Conservation (phyloP, 164 flowering plant genomes). For the Vitis amurensis region DNA sequence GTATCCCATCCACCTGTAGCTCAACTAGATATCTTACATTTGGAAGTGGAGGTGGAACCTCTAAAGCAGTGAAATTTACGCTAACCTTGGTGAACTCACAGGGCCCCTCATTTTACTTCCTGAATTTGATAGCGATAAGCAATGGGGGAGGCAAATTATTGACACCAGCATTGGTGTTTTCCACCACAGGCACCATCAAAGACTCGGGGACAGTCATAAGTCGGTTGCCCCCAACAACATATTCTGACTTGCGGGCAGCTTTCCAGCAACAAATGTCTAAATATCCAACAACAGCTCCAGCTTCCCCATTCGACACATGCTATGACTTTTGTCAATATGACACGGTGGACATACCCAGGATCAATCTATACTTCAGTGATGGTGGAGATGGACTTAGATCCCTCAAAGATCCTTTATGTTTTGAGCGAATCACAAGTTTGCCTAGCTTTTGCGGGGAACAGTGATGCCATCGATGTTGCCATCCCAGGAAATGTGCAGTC, state of each 20-base stretch:
- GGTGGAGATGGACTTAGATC: constrained; percentile 14
- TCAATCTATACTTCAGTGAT: constrained; percentile 31
- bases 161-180: constrained; percentile 10
- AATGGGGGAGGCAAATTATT: constrained; percentile 18
- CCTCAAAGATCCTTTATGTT: constrained; percentile 22
- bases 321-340: constrained; percentile 37
- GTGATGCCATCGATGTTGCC: constrained; percentile 8
- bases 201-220: constrained; percentile 59
- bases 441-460: constrained; percentile 40
- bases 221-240: constrained; percentile 33
- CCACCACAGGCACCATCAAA: constrained; percentile 13
- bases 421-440: constrained; percentile 28
- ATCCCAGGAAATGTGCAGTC: constrained; percentile 56
- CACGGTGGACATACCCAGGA: constrained; percentile 23
- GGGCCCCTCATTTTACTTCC: constrained; percentile 18
- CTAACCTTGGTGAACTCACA: constrained; percentile 11
- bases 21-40: constrained; percentile 45
- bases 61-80: constrained; percentile 19
- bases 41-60: constrained; percentile 21
- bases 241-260: constrained; percentile 27
- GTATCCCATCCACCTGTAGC: constrained; percentile 49
- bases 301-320: constrained; percentile 65
- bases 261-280: constrained; percentile 37
- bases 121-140: constrained; percentile 21
- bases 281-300: constrained; percentile 38